Conservation (phyloP, 495 filamentous ascomycete genomes). For the Hypoxylon fragiforme region DNA sequence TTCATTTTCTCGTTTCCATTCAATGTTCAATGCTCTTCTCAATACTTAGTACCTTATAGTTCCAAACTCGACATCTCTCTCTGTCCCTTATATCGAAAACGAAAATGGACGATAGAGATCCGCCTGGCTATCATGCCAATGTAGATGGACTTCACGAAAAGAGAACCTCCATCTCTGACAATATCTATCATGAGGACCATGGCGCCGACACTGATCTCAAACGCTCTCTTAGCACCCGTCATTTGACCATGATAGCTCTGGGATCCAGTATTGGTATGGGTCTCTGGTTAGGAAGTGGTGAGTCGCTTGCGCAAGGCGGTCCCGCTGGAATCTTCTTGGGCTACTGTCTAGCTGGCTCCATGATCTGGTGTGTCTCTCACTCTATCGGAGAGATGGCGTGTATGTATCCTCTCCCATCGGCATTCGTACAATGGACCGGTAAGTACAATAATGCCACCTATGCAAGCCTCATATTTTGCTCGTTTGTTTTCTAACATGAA, state of each 20-base stretch:
- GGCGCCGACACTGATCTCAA: conserved; percentile 31
- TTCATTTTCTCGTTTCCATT: no score
- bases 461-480: background rate
- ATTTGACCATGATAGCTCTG: conserved; percentile 62
- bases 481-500: background rate
- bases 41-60: no score
- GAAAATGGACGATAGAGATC: conserved; percentile 4
- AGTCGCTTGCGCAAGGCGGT: conserved; percentile 55
- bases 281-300: conserved; percentile 64
- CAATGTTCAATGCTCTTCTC: no score
- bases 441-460: conserved; percentile 18
- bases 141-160: conserved; percentile 11
- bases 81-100: background rate
- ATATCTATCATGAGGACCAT: conserved; percentile 7
- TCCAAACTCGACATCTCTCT: background rate
- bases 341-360: conserved; percentile 61
- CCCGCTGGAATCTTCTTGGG: conserved; percentile 65
- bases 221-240: conserved; percentile 44
- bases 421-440: conserved; percentile 65
- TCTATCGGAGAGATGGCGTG: conserved; percentile 63
- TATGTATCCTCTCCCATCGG: conserved; percentile 64
- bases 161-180: background rate
- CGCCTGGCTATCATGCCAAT: conserved; percentile 1
- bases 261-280: conserved; percentile 69
- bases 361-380: conserved; percentile 55